Evolutionary conservation across 2,329 filamentous ascomycete species (phyloP), one percentile per base, ranked within the genome.

Genomic region (Mycosphaerella sp.): DNA sequence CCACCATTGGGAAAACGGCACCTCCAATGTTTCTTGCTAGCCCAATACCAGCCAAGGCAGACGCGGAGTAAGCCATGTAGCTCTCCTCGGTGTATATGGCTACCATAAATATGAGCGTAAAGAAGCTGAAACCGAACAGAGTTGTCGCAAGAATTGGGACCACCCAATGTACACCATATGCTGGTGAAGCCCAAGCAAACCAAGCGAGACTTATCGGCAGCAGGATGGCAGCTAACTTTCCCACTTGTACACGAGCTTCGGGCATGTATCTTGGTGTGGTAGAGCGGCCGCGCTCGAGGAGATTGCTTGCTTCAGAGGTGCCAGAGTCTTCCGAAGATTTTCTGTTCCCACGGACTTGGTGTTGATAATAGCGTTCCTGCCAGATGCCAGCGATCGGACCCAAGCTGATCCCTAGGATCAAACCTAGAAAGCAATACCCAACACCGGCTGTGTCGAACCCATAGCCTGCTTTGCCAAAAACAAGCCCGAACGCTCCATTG

Each of bases 91-190:
- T 76, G 55, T 76, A 78, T 4, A 72, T 74, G 36, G 76, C 70
- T 1, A 75, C 75, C 74, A 77, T 77, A 2, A 78, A 66, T 32
- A 78, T 77, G 0, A 78, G 65, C 1, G 73, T 76, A 55, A 77
- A 78, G 58, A 78, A 78, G 12, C 70, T 73, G 70, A 72, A 78
- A 0, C 76, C 77, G 67, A 76, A 78, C n/a, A 79, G 70, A 0
- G 71, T 69, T 0, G 74, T 75, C 2, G 75, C 76, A 10, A 78
- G 57, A 5, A 79, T 72, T 0, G 76, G 74, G 2, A 76, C 69
- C 36, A 78, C 68, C 51, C 54, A 60, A 68, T 58, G 58, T 36
- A 60, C 54, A 42, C 48, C 36, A 42, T 58, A 60, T 26, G 56
- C 39, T 66, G 67, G 26, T 62, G 64, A 70, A 5, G 72, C 66